Evolutionary conservation across 768 basidiomycete genomes (phyloP), one percentile per base, ranked within the genome.

Genomic region (Lactifluus pinguis): DNA sequence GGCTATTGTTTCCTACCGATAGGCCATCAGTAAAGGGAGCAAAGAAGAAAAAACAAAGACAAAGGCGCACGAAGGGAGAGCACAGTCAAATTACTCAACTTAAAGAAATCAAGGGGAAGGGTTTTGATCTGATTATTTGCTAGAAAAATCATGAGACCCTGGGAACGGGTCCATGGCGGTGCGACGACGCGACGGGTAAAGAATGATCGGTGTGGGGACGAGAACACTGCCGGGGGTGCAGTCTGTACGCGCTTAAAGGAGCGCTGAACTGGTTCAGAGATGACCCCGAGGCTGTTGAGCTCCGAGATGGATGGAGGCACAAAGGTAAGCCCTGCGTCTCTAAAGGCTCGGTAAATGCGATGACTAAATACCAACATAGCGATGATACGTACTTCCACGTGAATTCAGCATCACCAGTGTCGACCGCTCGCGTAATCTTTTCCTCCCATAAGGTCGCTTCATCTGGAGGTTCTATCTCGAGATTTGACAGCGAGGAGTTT

Each of bases 71-170:
- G 62, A 29, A 66, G 59, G 41, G 57, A 60, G 11, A 64, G 62
- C 6, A 66, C 62, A 6, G 63, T 65, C 21, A 66, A 19, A 38
- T 66, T 66, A 17, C 56, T 60, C 47, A 66, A 30, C n/a, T 44
- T 53, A 48, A 66, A 66, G 19, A 66, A 59, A 36, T 66, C 63
- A 11, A 32, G 21, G 2, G 65, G 65, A 5, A 66, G 62, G 42
- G 19, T 17, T 36, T 30, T 47, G 38, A 66, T 64, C n/a, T 51
- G 42, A 34, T 66, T 66, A 19, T 64, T 55, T 6, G 63, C 65
- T 10, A 66, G 42, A 38, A 64, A 65, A 17, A 65, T 21, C 62
- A 64, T 52, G 44, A 65, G 25, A 29, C 62, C 64, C 8, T 58
- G 50, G 13, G 56, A 49, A 17, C 39, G 45, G n/a, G 56, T 49